Percentiles rank a stretch among this genome's conserved stretches.
Conservation (phyloP, 495 filamentous ascomycete species). For the Tuber microsphaerosporum region DNA sequence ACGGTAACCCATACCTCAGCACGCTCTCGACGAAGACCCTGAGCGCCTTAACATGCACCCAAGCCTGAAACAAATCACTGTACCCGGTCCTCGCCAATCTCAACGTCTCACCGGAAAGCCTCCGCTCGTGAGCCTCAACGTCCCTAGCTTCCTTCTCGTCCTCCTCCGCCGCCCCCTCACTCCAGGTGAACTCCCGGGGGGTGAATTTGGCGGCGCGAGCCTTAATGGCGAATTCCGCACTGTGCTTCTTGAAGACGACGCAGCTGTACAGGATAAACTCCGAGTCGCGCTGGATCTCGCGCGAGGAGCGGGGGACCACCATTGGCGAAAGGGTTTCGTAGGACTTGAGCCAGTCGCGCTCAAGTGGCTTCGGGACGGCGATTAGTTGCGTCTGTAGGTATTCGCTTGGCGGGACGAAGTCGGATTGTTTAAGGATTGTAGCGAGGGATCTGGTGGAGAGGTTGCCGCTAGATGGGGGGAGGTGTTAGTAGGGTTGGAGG, state of each 20-base stretch:
- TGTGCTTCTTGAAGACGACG: conserved; percentile 85
- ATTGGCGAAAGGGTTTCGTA: conserved; percentile 79
- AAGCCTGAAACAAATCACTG: conserved; percentile 90
- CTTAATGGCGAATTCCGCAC: conserved; percentile 77
- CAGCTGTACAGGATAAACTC: conserved; percentile 86
- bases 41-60: conserved; percentile 82
- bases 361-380: conserved; percentile 66
- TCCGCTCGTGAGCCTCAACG: conserved; percentile 70
- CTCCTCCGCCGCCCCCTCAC: conserved; percentile 77
- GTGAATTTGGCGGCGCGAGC: conserved; percentile 87
- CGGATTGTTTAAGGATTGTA: conserved; percentile 69
- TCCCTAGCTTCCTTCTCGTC: conserved; percentile 77
- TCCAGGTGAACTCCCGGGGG: conserved; percentile 86
- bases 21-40: conserved; percentile 97
- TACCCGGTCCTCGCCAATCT: conserved; percentile 77
- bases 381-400: conserved; percentile 93
- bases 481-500: conserved; percentile 57
- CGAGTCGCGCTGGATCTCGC: conserved; percentile 68
- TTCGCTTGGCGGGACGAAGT: conserved; percentile 81
- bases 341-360: conserved; percentile 77
- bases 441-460: conserved; percentile 87
- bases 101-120: conserved; percentile 85
- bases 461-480: conserved; percentile 66
- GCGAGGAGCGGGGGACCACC: conserved; percentile 82
- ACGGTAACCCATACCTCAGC: conserved; percentile 80